phyloP scores from a whole-genome alignment of 306 rosid species.

The Alnus rubra region DNA sequence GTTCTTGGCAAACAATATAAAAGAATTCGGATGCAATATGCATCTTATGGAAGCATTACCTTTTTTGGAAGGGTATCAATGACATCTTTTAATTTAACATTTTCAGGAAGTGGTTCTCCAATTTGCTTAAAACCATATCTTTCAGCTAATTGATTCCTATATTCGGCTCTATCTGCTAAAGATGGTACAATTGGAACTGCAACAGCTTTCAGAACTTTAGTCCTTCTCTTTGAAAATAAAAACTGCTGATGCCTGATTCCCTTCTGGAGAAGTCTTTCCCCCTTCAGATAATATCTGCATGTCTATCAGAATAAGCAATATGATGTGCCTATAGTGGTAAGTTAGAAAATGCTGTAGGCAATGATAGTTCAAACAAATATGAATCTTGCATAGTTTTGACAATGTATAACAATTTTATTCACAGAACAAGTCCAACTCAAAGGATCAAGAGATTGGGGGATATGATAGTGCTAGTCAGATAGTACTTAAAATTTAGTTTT shows the following conservation, averaged over 20 bases:
- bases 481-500: background rate
- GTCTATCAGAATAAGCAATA: constrained; percentile 34
- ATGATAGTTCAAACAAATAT: background rate
- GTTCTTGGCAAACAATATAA: constrained; percentile 1
- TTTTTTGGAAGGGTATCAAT: constrained; percentile 80
- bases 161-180: constrained; percentile 54
- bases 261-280: constrained; percentile 40
- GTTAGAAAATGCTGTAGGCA: background rate
- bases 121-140: constrained; percentile 77
- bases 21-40: constrained; percentile 12
- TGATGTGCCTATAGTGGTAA: constrained; percentile 18
- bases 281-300: constrained; percentile 47
- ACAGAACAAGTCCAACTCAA: background rate
- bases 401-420: background rate
- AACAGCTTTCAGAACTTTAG: constrained; percentile 56
- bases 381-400: background rate
- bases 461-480: background rate
- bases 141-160: constrained; percentile 66
- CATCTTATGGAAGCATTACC: constrained; percentile 41
- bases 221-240: constrained; percentile 29
- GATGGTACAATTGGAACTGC: constrained; percentile 67
- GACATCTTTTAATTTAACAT: constrained; percentile 69
- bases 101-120: constrained; percentile 77
- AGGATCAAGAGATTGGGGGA: background rate
- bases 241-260: constrained; percentile 37